phyloP scores from a whole-genome alignment of 1,284 basidiomycete genomes.

The Cutaneotrichosporon sp. region DNA sequence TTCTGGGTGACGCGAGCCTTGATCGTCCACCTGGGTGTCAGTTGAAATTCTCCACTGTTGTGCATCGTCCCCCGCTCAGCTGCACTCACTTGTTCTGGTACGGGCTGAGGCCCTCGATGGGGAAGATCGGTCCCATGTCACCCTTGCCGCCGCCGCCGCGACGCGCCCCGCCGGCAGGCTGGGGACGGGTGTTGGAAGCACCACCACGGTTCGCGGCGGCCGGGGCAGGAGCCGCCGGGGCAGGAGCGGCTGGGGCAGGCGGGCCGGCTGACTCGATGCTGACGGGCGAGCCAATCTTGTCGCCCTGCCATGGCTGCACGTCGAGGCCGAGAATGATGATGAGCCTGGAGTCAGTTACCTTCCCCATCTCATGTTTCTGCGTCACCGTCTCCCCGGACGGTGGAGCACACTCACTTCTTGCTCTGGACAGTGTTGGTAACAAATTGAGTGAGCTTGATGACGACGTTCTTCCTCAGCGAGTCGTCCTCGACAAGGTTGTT shows the following conservation, averaged over 20 bases:
- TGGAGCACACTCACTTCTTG: conserved; percentile 68
- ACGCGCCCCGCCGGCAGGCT: conserved; percentile 22
- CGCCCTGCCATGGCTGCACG: conserved; percentile 58
- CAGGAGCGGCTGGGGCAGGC: conserved; percentile 29
- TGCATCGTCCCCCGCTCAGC: too few relatives aligned
- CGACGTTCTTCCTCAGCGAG: conserved; percentile 68
- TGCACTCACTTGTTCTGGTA: conserved; percentile 82
- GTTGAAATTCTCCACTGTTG: background rate
- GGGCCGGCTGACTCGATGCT: conserved; percentile 53
- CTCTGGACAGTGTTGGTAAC: conserved; percentile 83
- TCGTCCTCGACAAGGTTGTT: conserved; percentile 74
- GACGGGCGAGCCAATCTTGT: conserved; percentile 75
- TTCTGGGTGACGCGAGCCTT: conserved; percentile 91
- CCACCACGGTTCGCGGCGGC: conserved; percentile 21
- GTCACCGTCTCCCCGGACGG: background rate
- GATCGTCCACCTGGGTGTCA: conserved; percentile 74
- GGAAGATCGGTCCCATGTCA: conserved; percentile 63
- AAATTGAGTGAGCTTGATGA: conserved; percentile 74
- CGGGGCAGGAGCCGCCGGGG: conserved; percentile 33
- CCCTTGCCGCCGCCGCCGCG: conserved; percentile 28
- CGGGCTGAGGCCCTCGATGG: conserved; percentile 92
- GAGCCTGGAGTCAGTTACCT: conserved; percentile 59
- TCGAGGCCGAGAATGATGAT: conserved; percentile 80
- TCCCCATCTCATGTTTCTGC: too few relatives aligned
- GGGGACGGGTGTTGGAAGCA: conserved; percentile 34